Percentiles rank a stretch among this genome's conserved stretches.
phyloP scores from a whole-genome alignment of 176 grass and related monocot genomes.

The Puccinellia tenuiflora region DNA sequence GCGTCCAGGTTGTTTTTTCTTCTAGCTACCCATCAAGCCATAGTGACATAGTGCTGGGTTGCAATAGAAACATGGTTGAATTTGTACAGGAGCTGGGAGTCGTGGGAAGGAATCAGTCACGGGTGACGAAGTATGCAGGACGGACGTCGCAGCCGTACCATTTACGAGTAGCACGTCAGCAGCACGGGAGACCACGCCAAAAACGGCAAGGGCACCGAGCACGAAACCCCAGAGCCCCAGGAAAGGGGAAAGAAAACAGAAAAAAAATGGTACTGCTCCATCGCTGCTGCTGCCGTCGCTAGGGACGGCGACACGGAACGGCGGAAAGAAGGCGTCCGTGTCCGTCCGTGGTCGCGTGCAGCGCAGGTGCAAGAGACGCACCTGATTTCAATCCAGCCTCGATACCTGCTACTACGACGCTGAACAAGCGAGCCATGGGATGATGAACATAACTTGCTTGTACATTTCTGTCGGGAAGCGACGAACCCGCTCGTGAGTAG shows the following conservation, averaged over 20 bases:
- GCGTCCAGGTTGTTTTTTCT: not conserved
- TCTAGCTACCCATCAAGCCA: no score
- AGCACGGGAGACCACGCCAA: not conserved
- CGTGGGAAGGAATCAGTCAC: not conserved
- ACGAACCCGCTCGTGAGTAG: no score
- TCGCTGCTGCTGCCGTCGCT: not conserved
- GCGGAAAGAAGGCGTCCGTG: not conserved
- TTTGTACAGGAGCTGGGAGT: not conserved
- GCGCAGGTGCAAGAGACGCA: no score
- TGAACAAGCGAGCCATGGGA: no score
- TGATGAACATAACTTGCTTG: no score
- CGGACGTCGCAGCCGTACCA: no score
- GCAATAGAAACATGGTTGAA: not conserved
- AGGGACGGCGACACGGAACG: not conserved
- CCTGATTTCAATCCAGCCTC: no score
- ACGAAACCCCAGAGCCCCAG: not conserved
- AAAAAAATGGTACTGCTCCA: not conserved
- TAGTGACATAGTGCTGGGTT: not conserved
- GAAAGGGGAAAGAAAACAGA: no score
- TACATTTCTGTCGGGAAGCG: no score
- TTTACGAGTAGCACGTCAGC: not conserved
- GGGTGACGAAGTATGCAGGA: not conserved
- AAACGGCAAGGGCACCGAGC: not conserved
- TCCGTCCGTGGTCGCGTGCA: not conserved
- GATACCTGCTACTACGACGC: no score